These are phyloP conservation scores for Corylus americana DNA, from an alignment of 306 rosid species.

Conservation along the genomic window DNA sequence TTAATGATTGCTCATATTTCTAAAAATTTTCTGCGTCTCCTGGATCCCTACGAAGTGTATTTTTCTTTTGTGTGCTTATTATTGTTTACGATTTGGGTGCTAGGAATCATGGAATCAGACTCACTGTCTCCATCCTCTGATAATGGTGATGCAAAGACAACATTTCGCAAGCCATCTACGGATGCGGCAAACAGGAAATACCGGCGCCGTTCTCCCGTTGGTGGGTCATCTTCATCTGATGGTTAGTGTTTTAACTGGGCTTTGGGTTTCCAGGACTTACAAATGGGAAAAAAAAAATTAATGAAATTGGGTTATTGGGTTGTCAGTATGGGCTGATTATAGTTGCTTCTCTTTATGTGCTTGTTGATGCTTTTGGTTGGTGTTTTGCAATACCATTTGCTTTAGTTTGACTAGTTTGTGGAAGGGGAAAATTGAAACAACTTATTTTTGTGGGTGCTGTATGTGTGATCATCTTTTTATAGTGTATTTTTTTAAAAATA, in stretches of 20 bases:
- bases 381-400: background rate
- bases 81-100: slow-evolving; percentile 25
- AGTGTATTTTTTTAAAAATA: too few species aligned
- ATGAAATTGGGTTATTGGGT: background rate
- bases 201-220: slow-evolving; percentile 71
- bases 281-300: background rate
- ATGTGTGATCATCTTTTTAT: too few species aligned
- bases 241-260: slow-evolving; percentile 52
- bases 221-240: slow-evolving; percentile 62
- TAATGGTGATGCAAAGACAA: slow-evolving; percentile 47
- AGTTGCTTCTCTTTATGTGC: background rate
- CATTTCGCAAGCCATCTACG: slow-evolving; percentile 70
- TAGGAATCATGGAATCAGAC: slow-evolving; percentile 55
- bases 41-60: background rate
- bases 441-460: background rate
- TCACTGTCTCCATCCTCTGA: slow-evolving; percentile 31
- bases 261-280: slow-evolving; percentile 21
- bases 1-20: background rate
- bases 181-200: slow-evolving; percentile 74
- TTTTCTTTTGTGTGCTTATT: slow-evolving; percentile 23
- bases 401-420: background rate
- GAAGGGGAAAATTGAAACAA: background rate
- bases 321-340: background rate
- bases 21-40: background rate
- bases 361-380: background rate